Base-by-base conservation (phyloP, 176 grass and related monocot genomes). In the Tuctoria greenei region DNA sequence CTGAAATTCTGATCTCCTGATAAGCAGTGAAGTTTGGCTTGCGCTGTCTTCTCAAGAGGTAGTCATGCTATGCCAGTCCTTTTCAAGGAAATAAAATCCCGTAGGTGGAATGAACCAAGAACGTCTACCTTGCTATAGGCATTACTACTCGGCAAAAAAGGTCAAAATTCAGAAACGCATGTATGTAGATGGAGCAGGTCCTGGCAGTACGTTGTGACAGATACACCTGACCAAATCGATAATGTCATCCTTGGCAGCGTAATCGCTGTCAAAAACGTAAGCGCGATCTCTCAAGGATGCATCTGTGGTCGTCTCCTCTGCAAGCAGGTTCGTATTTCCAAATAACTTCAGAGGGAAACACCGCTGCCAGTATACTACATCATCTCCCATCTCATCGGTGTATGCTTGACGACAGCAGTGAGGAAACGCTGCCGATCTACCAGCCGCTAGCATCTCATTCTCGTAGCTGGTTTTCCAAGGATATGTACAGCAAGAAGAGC, bases 1-100 rank as follows among this genome's bases (percentile, higher is more conserved):
- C 45, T 56, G n/a, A 62, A 45, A 49, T 58, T 39, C n/a, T 55
- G 44, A 64, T 54, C 69, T 56, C 44, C 64, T 17, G 23, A 39
- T 83, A 78, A 74, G 67, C 37, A 36, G 51, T 57, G 18, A 24
- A 57, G 54, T 61, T 78, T 38, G 17, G 61, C 26, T 41, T 17
- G 45, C 55, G 17, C 60, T 39, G 50, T 35, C 67, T 26, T 31
- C 74, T 45, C 4, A 15, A 21, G 65, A 61, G 31, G n/a, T 78
- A 37, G 61, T 68, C 69, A 56, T 83, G 80, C 54, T n/a, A n/a
- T n/a, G n/a, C n/a, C 80, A 34, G 75, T 88, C 80, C 3, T 83
- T 79, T 87, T 83, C 68, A 74, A 36, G 36, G 35, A 52, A 34
- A 43, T 35, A 69, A 41, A 41, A 76, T 44, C 34, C 42, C n/a